Base-by-base conservation (phyloP, 345 rosid genomes). In the Boechera divaricarpa region DNA sequence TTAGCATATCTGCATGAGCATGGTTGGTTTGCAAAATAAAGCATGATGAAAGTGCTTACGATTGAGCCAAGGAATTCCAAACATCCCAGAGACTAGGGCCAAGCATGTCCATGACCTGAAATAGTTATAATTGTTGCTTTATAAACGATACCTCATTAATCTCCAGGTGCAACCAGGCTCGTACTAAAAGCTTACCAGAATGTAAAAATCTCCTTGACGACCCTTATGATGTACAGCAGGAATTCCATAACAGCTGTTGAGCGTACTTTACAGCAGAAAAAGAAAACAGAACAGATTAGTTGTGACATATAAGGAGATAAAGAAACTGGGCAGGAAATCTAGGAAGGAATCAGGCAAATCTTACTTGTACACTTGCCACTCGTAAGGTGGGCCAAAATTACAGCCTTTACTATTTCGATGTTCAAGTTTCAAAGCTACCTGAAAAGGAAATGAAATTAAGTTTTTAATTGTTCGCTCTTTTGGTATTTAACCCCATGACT, bases 11-110 rank as follows among this genome's bases (percentile, higher is more conserved):
- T 42, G 54, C 36, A 56, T 62, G 57, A 63, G 36, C 75, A 72
- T 12, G 24, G 15, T 55, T 36, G 28, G n/a, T 18, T 12, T 21
- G 33, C 13, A 74, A 11, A 52, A 7, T 41, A 59, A 24, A 67
- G 10, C 45, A 28, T 10, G 38, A 68, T 38, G 41, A 36, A 63
- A 79, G 78, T 63, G 41, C 90, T 84, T 90, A 90, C 95, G 95
- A 86, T 76, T 90, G 95, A 60, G 88, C 89, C 35, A 78, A 67
- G 54, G 90, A 83, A 75, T 90, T 95, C 99, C 99, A 95, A 47
- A 95, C 91, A 84, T 95, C 99, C 98, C 99, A 95, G 36, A 92
- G 87, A 80, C 99, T 95, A 41, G 98, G 99, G 38, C 98, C 99
- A 71, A 95, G 90, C 80, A 92, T 91, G 83, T 95, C 99, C 99